A percentile compares a stretch with the other conserved stretches of the same genome.
These are phyloP conservation scores for Mycosphaerella sp. DNA, from an alignment of 2,329 filamentous ascomycete species.

Conservation along the genomic window DNA sequence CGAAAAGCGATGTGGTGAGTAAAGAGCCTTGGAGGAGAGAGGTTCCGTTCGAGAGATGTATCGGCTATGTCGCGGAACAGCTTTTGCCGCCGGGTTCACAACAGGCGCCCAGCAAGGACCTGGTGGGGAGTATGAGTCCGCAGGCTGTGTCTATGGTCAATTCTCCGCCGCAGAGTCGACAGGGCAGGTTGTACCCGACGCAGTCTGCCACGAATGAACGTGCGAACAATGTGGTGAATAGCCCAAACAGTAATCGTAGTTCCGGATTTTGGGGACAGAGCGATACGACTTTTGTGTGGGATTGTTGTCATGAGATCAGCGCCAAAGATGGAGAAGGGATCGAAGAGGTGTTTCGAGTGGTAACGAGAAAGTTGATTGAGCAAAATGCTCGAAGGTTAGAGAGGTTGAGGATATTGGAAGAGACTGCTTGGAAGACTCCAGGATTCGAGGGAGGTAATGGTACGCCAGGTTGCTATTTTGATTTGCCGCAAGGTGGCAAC, in stretches of 20 bases:
- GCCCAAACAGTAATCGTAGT: conserved; percentile 48
- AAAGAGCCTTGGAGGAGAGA: conserved; percentile 71
- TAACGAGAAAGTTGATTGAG: conserved; percentile 78
- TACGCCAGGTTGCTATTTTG: conserved; percentile 43
- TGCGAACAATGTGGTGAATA: conserved; percentile 18
- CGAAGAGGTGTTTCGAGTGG: conserved; percentile 90
- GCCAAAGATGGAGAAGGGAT: conserved; percentile 93
- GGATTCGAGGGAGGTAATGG: conserved; percentile 32
- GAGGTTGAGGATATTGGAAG: conserved; percentile 43
- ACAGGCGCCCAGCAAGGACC: too few relatives aligned
- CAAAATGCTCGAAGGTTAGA: conserved; percentile 55
- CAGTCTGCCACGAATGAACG: conserved; percentile 32
- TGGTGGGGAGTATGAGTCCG: conserved; percentile 10
- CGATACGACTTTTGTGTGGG: conserved; percentile 63
- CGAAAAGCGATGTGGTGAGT: conserved; percentile 84
- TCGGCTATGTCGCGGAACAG: conserved; percentile 91
- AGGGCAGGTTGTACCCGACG: conserved; percentile 42
- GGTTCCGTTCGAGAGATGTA: conserved; percentile 91
- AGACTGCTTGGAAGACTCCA: conserved; percentile 40
- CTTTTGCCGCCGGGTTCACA: conserved; percentile 54
- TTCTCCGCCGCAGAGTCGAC: conserved; percentile 25
- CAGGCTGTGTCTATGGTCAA: conserved; percentile 8
- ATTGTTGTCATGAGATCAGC: conserved; percentile 94
- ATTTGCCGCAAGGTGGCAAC: conserved; percentile 42
- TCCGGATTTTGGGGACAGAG: conserved; percentile 78